Base-by-base conservation (phyloP, 371 early-diverging fungal genomes). In the Zychaea mexicana region DNA sequence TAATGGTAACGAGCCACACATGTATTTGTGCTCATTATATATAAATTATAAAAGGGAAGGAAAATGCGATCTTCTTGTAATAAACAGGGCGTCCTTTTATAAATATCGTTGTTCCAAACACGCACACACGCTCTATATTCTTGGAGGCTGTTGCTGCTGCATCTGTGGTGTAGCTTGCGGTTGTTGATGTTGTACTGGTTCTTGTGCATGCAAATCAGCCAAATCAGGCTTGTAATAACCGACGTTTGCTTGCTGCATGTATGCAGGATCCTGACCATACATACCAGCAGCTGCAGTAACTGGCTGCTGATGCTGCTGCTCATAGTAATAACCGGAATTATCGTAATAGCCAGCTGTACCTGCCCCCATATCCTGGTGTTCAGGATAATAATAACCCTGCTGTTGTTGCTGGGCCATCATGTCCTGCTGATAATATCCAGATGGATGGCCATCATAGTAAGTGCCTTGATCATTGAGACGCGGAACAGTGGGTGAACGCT, bases 151-250 rank as follows among this genome's bases (percentile, higher is more conserved):
- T 19, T 57, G 46, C 33, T 21, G 28, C 49, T 46, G 55, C 57
- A 42, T 57, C 57, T 57, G 64, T 27, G 42, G 57, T 57, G 19
- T 32, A 46, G 33, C 55, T 28, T 42, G 53, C 12, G n/a, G 42
- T 49, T 49, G 49, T 49, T 49, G 49, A 49, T 36, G 38, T 15
- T 36, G 38, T 36, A n/a, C n/a, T n/a, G 38, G 38, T 7, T 49
- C 49, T 1, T 42, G 42, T 13, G 57, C 28, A 49, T 57, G 49
- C 33, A 57, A 57, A 61, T 58, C 69, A 15, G 66, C 65, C 3
- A 66, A 27, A 63, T 66, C 64, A 5, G 70, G 70, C 28, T 62
- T 66, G 33, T 68, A 68, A 49, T 60, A 68, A 17, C 62, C 68
- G 46, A 52, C 30, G 47, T 45, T 36, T 36, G 7, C 38, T 49